Conservation (phyloP, 1,139 yeast genomes). For the Geotrichum europaeum region DNA sequence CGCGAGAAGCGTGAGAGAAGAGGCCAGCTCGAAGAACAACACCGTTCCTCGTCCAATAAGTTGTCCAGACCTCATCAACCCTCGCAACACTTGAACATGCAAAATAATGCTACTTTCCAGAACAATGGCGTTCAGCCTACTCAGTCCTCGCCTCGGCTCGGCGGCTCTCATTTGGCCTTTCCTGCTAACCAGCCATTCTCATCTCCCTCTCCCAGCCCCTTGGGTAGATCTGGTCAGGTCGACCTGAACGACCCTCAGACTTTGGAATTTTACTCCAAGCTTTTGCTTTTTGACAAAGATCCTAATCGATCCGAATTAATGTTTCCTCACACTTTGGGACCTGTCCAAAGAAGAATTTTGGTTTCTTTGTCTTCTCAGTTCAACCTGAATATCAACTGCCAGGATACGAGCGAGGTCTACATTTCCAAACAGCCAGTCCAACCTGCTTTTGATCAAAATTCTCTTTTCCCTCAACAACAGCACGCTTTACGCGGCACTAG, state of each 20-base stretch:
- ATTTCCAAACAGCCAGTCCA: neutral
- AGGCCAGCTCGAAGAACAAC: slow-evolving; percentile 95
- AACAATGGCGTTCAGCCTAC: slow-evolving; percentile 18
- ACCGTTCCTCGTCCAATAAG: slow-evolving; percentile 40
- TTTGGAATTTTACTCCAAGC: slow-evolving; percentile 76
- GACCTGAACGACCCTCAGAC: slow-evolving; percentile 91
- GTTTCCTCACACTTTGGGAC: slow-evolving; percentile 53
- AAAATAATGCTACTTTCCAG: slow-evolving; percentile 4
- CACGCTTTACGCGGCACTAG: slow-evolving; percentile 42
- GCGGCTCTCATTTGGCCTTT: slow-evolving; percentile 11
- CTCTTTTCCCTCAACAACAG: neutral
- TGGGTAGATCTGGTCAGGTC: slow-evolving; percentile 34
- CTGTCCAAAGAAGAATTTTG: slow-evolving; percentile 56
- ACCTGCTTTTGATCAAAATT: neutral
- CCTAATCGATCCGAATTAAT: slow-evolving; percentile 62
- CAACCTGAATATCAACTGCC: slow-evolving; percentile 40
- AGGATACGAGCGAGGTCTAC: slow-evolving; percentile 23
- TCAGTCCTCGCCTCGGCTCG: slow-evolving; percentile 10
- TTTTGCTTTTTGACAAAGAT: slow-evolving; percentile 77
- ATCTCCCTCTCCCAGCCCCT: neutral
- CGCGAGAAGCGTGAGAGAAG: slow-evolving; percentile 92
- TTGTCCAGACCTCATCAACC: slow-evolving; percentile 12
- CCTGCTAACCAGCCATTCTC: slow-evolving; percentile 10
- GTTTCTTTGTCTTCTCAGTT: slow-evolving; percentile 41
- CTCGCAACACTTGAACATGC: slow-evolving; percentile 3